Percentiles rank a stretch among this genome's conserved stretches.
phyloP scores from a whole-genome alignment of 208 protist species.

The Acanthamoeba rhysodes region DNA sequence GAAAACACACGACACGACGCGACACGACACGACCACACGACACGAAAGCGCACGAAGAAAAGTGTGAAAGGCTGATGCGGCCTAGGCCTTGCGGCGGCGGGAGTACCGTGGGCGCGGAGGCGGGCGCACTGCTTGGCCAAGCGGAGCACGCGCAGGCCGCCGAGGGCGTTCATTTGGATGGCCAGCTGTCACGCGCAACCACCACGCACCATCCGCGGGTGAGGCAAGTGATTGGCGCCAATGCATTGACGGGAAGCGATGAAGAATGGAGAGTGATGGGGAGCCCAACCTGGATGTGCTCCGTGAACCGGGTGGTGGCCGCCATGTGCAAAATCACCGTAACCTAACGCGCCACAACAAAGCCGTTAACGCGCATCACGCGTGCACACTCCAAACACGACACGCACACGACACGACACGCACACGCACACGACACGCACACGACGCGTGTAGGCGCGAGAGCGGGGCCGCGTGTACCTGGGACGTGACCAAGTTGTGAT shows the following conservation, averaged over 20 bases:
- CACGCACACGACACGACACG: not conserved
- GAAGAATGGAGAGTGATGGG: not conserved
- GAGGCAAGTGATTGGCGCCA: not conserved
- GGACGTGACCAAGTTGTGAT: not conserved
- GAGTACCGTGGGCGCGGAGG: not conserved
- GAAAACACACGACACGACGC: not conserved
- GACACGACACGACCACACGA: too few relatives aligned
- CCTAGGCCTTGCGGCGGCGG: not conserved
- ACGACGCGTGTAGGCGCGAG: too few relatives aligned
- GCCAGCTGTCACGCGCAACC: not conserved
- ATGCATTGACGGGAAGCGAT: not conserved
- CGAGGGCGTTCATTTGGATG: constrained; percentile 6
- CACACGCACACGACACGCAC: too few relatives aligned
- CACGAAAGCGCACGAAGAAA: not conserved
- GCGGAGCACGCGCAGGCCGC: constrained; percentile 21
- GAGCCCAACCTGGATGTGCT: not conserved
- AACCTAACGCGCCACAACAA: not conserved
- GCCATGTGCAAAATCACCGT: constrained; percentile 26
- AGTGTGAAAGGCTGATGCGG: not conserved
- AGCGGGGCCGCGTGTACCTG: not conserved
- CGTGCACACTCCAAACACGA: not conserved
- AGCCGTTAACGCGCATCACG: not conserved
- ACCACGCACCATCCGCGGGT: too few relatives aligned
- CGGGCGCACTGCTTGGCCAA: constrained; percentile 28
- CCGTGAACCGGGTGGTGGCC: constrained; percentile 24